These are phyloP conservation scores for Penicillium corylophilum DNA, from an alignment of 2,329 filamentous ascomycete species.

Conservation along the genomic window DNA sequence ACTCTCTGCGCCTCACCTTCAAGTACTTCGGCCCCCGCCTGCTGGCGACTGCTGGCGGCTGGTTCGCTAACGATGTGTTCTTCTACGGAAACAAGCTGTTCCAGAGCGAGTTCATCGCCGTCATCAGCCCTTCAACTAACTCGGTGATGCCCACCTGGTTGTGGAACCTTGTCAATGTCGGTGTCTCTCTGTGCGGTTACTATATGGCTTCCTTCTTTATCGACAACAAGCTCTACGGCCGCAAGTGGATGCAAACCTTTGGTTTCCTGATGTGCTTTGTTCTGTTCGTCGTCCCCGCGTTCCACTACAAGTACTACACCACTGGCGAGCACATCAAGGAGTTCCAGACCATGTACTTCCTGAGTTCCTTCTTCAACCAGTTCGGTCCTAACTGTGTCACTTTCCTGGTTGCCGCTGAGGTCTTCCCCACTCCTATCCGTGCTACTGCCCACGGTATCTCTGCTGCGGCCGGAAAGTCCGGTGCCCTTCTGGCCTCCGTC, in stretches of 20 bases:
- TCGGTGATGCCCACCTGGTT: constrained; percentile 85
- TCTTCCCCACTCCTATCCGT: constrained; percentile 92
- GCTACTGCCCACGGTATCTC: constrained; percentile 93
- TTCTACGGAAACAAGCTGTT: constrained; percentile 99
- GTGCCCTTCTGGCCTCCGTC: constrained; percentile 81
- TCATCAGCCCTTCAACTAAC: constrained; percentile 67
- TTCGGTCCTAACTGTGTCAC: constrained; percentile 96
- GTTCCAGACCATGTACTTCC: constrained; percentile 99
- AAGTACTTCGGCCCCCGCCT: constrained; percentile 82
- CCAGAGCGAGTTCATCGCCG: constrained; percentile 83
- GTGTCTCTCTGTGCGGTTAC: constrained; percentile 82
- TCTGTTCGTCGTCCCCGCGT: constrained; percentile 87
- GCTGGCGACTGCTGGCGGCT: constrained; percentile 79
- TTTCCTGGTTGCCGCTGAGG: constrained; percentile 92
- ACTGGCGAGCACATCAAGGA: constrained; percentile 65
- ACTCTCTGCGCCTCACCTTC: constrained; percentile 75
- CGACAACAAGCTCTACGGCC: constrained; percentile 94
- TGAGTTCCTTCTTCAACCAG: constrained; percentile 98
- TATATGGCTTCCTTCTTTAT: constrained; percentile 86
- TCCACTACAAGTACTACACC: constrained; percentile 83
- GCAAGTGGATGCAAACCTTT: constrained; percentile 93
- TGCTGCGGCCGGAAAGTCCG: constrained; percentile 85
- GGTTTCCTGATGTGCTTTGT: constrained; percentile 93
- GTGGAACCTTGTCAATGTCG: constrained; percentile 90
- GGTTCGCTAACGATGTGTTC: constrained; percentile 98